phyloP scores from a whole-genome alignment of 169 alveolate species.

The Theileria annulata region DNA sequence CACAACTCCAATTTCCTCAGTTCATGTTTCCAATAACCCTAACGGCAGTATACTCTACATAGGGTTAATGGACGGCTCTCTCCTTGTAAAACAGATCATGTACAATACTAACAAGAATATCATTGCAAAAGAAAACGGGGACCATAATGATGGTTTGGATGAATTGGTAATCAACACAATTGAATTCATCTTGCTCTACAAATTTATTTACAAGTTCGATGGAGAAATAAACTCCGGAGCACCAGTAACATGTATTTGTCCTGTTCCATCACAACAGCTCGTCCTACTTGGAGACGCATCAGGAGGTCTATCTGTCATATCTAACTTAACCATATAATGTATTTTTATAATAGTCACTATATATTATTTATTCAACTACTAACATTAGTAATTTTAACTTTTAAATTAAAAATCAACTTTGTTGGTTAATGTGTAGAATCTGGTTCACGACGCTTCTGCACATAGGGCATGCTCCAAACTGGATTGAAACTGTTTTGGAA shows the following conservation, averaged over 20 bases:
- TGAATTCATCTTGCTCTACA: constrained; percentile 9
- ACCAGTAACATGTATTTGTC: constrained; percentile 53
- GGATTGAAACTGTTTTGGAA: constrained; percentile 4
- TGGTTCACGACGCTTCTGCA: constrained; percentile 54
- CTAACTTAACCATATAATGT: constrained; percentile 24
- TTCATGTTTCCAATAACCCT: constrained; percentile 15
- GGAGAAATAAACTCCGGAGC: constrained; percentile 52
- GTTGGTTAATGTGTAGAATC: constrained; percentile 17
- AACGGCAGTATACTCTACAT: constrained; percentile 48
- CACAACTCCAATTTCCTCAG: constrained; percentile 50
- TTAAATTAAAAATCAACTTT: neutral
- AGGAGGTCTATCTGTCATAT: constrained; percentile 51
- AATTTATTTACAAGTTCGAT: constrained; percentile 1
- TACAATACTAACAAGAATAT: constrained; percentile 2
- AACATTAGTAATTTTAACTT: neutral
- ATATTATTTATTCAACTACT: neutral
- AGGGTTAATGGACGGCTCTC: constrained; percentile 68
- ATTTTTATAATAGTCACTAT: neutral
- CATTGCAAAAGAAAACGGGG: constrained; percentile 13
- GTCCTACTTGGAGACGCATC: constrained; percentile 60
- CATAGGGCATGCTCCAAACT: constrained; percentile 47
- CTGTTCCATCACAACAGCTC: constrained; percentile 48
- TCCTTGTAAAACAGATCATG: constrained; percentile 33
- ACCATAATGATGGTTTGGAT: neutral
- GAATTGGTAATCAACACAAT: constrained; percentile 1